These are phyloP conservation scores for Pyrus hybrid DNA, from an alignment of 331 rosid species.

Conservation along the genomic window DNA sequence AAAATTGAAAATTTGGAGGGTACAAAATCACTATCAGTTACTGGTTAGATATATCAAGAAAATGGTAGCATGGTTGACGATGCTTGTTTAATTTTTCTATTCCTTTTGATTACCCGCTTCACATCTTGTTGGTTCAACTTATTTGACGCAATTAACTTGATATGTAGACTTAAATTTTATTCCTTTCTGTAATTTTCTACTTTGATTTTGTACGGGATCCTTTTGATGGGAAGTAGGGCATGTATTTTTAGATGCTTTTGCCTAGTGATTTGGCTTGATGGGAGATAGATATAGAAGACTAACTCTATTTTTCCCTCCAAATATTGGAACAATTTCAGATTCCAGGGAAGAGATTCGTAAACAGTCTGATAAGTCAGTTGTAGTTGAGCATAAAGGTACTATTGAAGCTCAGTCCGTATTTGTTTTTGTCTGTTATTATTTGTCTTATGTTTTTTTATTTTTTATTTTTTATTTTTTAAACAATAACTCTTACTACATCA, in stretches of 20 bases:
- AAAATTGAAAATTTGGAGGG: neutral
- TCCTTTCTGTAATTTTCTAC: neutral
- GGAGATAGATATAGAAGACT: neutral
- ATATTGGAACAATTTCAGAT: constrained; percentile 39
- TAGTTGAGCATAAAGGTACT: constrained; percentile 54
- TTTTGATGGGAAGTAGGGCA: neutral
- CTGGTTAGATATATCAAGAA: neutral
- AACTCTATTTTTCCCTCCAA: neutral
- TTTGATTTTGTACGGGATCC: neutral
- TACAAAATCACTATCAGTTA: neutral
- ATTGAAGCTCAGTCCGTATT: neutral
- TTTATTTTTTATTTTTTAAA: no score
- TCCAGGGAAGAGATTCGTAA: constrained; percentile 27
- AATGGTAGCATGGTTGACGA: neutral
- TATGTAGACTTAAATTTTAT: neutral
- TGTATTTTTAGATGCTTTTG: neutral
- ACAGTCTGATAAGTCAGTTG: constrained; percentile 17
- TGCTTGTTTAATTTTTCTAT: neutral
- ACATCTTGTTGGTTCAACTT: neutral
- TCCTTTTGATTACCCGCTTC: neutral
- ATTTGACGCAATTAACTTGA: neutral
- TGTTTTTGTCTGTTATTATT: neutral
- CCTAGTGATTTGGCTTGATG: neutral
- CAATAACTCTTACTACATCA: neutral
- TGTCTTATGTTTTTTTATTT: neutral